These are phyloP conservation scores for Neurospora sp. DNA, from an alignment of 2,329 filamentous ascomycete genomes.

Conservation along the genomic window DNA sequence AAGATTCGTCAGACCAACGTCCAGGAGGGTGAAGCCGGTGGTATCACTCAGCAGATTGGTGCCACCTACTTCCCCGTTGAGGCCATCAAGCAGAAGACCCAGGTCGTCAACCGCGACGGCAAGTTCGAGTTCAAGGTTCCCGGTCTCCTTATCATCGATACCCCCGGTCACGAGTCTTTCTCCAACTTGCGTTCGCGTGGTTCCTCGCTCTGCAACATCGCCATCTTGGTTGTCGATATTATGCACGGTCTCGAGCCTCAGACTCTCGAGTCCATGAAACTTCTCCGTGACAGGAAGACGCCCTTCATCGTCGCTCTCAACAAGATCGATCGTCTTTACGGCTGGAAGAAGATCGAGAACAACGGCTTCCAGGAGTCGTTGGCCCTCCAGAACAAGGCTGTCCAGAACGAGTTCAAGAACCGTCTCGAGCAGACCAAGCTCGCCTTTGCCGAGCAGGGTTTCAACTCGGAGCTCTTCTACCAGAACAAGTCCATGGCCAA, in stretches of 20 bases:
- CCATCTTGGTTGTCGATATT: conserved; percentile 97
- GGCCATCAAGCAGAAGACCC: conserved; percentile 82
- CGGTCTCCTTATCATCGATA: conserved; percentile 93
- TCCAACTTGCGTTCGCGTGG: conserved; percentile 94
- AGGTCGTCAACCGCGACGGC: conserved; percentile 83
- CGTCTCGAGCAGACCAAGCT: conserved; percentile 85
- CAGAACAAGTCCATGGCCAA: conserved; percentile 97
- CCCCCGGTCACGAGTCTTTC: conserved; percentile 99
- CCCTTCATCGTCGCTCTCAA: conserved; percentile 98
- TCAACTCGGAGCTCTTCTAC: conserved; percentile 95
- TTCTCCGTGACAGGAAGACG: conserved; percentile 87
- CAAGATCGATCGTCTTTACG: conserved; percentile 99
- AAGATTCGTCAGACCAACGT: conserved; percentile 98
- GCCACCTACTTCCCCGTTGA: conserved; percentile 98
- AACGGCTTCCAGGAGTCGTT: conserved; percentile 95
- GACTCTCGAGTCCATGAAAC: conserved; percentile 91
- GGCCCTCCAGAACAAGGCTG: conserved; percentile 79
- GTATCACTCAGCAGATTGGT: conserved; percentile 99
- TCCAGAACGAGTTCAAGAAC: conserved; percentile 89
- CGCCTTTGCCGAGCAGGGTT: conserved; percentile 89
- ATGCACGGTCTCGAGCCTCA: conserved; percentile 99
- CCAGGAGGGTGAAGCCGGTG: conserved; percentile 96
- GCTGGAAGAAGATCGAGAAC: conserved; percentile 98
- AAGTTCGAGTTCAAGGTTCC: conserved; percentile 95
- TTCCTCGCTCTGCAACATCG: conserved; percentile 98